phyloP scores from a whole-genome alignment of 1,284 basidiomycete genomes.

The Golubevia sp. region DNA sequence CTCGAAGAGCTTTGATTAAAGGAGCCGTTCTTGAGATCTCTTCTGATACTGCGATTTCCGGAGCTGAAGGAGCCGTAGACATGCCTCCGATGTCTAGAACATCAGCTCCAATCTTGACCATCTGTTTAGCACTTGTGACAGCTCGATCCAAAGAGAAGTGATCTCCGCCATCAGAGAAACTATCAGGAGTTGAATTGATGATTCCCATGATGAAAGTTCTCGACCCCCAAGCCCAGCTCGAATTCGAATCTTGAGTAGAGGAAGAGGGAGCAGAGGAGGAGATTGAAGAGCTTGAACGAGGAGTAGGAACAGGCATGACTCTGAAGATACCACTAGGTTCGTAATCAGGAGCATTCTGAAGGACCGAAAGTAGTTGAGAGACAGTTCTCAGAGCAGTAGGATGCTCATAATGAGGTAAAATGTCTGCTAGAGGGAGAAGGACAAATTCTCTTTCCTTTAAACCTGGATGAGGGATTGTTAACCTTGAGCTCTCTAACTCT shows the following conservation, averaged over 20 bases:
- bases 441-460: conserved; percentile 58
- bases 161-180: conserved; percentile 86
- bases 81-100: conserved; percentile 94
- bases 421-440: conserved; percentile 51
- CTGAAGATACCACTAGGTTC: conserved; percentile 22
- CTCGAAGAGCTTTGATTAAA: conserved; percentile 57
- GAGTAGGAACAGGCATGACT: conserved; percentile 30
- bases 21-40: conserved; percentile 73
- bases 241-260: not conserved
- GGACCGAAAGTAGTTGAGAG: conserved; percentile 39
- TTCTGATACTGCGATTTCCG: conserved; percentile 65
- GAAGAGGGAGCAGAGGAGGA: too few relatives aligned
- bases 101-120: conserved; percentile 65
- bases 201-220: conserved; percentile 86
- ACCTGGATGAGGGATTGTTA: conserved; percentile 50
- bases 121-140: conserved; percentile 3
- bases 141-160: conserved; percentile 64
- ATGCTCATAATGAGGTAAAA: conserved; percentile 43
- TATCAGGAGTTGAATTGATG: conserved; percentile 93
- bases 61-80: conserved; percentile 65
- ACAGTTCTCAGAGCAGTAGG: conserved; percentile 42
- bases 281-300: conserved; percentile 8
- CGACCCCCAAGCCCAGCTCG: conserved; percentile 39
- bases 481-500: conserved; percentile 29
- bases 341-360: conserved; percentile 35